Evolutionary conservation across 441 rosid species (phyloP).

Genomic region (Croton setiger): DNA sequence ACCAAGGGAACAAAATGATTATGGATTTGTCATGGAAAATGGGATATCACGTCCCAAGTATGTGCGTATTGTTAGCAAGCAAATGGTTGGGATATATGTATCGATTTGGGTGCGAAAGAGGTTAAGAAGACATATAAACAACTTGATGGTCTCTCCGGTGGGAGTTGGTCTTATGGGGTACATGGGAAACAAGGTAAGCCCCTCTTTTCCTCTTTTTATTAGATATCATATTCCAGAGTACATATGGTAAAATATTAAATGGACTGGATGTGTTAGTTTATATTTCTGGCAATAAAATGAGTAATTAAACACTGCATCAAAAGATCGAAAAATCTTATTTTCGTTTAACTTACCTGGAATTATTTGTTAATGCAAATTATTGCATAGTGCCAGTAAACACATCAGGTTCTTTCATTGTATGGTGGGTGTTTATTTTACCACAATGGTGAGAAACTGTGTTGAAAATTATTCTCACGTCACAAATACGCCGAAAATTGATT

Average conservation of each 20-base stretch:
- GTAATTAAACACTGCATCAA: not conserved
- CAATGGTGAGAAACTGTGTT: not conserved
- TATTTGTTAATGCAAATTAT: not conserved
- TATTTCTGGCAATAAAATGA: not conserved
- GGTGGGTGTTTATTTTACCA: not conserved
- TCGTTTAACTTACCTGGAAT: not conserved
- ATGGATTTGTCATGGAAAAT: conserved; percentile 13
- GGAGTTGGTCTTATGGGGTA: conserved; percentile 99
- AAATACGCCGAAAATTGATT: not conserved
- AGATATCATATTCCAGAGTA: too few species aligned
- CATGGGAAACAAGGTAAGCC: conserved; percentile 96
- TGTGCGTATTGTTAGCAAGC: conserved; percentile 91
- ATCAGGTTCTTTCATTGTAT: not conserved
- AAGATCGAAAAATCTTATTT: not conserved
- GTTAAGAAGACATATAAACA: conserved; percentile 84
- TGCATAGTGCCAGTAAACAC: not conserved
- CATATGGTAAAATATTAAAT: conserved; percentile 10
- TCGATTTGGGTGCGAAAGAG: conserved; percentile 90
- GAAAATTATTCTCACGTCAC: conserved; percentile 10
- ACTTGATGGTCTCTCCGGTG: conserved; percentile 87
- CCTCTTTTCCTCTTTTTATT: conserved; percentile 9
- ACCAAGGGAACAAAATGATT: conserved; percentile 25
- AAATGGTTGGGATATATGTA: conserved; percentile 96
- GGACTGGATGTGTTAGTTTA: not conserved
- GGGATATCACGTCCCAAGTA: conserved; percentile 44